phyloP scores from a whole-genome alignment of 225 moss, liverwort and hornwort species.

The Marchantia paleacea region DNA sequence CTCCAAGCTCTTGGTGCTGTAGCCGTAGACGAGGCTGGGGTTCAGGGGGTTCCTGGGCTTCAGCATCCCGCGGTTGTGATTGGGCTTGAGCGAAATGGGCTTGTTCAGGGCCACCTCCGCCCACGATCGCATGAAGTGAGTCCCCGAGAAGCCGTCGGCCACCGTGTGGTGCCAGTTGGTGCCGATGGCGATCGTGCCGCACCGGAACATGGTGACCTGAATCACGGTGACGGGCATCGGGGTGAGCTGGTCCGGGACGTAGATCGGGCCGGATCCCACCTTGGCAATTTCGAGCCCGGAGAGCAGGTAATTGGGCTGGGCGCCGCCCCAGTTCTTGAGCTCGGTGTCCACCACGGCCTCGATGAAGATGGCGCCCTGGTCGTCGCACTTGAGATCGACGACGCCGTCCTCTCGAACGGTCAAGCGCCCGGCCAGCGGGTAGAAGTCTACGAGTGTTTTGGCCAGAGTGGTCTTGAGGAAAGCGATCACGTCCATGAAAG shows the following conservation, averaged over 20 bases:
- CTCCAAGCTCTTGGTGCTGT: conserved; percentile 22
- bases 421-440: conserved; percentile 36
- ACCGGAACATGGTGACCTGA: conserved; percentile 31
- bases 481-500: conserved; percentile 25
- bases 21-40: conserved; percentile 34
- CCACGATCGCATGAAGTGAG: conserved; percentile 41
- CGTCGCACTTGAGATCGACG: conserved; percentile 37
- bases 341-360: conserved; percentile 29
- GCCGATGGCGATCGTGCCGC: conserved; percentile 32
- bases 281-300: conserved; percentile 27
- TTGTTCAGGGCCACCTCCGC: conserved; percentile 29
- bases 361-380: conserved; percentile 29
- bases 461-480: conserved; percentile 28
- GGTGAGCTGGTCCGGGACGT: conserved; percentile 33
- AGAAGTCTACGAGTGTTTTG: conserved; percentile 41
- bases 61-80: conserved; percentile 21
- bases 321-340: conserved; percentile 26
- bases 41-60: conserved; percentile 20
- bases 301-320: conserved; percentile 28
- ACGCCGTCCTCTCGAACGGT: conserved; percentile 27
- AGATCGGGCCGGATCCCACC: conserved; percentile 29
- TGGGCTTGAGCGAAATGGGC: conserved; percentile 23
- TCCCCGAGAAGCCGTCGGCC: conserved; percentile 39
- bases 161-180: conserved; percentile 43
- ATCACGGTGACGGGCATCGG: conserved; percentile 36